Evolutionary conservation across 2,329 filamentous ascomycete genomes (phyloP), one percentile per base, ranked within the genome.

Genomic region (Colletotrichum camelliae): DNA sequence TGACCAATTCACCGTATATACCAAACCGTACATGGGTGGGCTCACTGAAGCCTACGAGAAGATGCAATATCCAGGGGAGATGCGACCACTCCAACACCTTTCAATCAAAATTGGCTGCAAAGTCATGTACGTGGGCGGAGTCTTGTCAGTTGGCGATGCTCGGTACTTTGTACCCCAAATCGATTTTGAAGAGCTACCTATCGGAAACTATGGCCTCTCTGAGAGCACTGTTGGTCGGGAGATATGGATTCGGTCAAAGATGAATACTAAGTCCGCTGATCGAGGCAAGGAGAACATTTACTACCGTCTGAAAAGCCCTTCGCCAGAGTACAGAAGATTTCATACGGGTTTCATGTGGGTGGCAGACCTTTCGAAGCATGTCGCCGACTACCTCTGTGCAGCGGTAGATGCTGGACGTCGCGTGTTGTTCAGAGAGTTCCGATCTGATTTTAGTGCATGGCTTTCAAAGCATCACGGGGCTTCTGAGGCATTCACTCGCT

Each of bases 321-420:
- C 91, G 0, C 33, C 77, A 0, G 91, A 92, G 48, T 97, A 97
- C 79, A 77, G 76, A 13, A 84, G 91, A 3, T 96, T 93, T 79
- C 89, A 93, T 74, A 65, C 84, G 0, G 88, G 91, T 0, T 96
- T 95, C 76, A 75, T 92, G 0, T 97, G 94, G 94, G 83, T 96
- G 1, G 93, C 91, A 0, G 89, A 93, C 68, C 85, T 97, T 1
- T 88, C 90, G 0, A 96, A 96, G 80, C 92, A 95, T 79, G 89
- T 94, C 29, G 87, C 96, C 2, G 93, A 96, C 77, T 97, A 90
- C 78, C 85, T 94, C 64, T 67, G 15, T 0, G 66, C 81, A 12
- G 83, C 86, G 74, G 78, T 81, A 4, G 78, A 82, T 10, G 76
- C 77, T 15, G 65, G 79, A 0, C 79, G 78, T 0, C 80, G 80